Percentiles rank a stretch among this genome's conserved stretches.
These are phyloP conservation scores for Eimeria zaria DNA, from an alignment of 169 alveolate genomes.

Conservation along the genomic window DNA sequence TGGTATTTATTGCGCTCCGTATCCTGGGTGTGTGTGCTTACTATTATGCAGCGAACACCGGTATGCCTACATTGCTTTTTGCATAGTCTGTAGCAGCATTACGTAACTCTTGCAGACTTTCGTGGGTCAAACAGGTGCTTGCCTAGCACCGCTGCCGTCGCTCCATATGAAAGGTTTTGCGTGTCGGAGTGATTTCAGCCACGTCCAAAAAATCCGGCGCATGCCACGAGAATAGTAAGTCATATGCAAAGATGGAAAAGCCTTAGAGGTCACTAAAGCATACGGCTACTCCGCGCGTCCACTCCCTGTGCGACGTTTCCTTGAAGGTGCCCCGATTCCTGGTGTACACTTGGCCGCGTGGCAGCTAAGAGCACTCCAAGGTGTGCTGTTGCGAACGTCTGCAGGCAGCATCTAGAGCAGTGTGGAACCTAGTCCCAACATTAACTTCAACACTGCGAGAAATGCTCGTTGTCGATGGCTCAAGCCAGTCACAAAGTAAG, in stretches of 20 bases:
- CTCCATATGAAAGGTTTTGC: neutral
- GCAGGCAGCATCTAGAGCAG: neutral
- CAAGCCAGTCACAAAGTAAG: neutral
- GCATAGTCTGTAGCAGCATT: neutral
- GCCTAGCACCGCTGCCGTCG: neutral
- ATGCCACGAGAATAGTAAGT: neutral
- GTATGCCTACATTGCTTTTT: neutral
- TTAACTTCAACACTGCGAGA: neutral
- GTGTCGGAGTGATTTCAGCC: constrained; percentile 9
- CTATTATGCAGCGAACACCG: neutral
- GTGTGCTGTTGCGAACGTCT: neutral
- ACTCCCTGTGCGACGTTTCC: neutral
- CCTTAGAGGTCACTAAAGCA: neutral
- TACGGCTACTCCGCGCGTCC: too few species aligned
- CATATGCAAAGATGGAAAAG: neutral
- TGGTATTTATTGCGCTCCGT: neutral
- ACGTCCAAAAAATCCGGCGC: neutral
- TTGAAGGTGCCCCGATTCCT: neutral
- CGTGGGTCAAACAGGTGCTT: neutral
- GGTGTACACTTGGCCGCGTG: neutral
- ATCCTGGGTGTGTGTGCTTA: neutral
- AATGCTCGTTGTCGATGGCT: neutral
- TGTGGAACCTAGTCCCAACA: neutral
- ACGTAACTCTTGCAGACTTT: neutral
- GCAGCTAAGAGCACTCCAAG: neutral